phyloP scores from a whole-genome alignment of 306 rosid species.

The Cucurbita moschata region DNA sequence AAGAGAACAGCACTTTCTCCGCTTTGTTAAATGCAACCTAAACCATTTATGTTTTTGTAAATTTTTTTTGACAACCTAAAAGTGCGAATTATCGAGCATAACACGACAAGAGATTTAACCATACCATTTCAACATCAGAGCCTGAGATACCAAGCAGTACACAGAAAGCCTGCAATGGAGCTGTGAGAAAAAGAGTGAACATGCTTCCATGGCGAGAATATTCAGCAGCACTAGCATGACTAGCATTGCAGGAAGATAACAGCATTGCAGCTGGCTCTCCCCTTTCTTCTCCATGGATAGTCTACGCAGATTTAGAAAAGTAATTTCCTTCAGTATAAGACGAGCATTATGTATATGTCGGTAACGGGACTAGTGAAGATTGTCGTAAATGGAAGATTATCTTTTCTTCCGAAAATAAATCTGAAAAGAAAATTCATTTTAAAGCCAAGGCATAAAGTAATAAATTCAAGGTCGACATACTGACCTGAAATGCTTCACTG shows the following conservation, averaged over 20 bases:
- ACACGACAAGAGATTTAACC: constrained; percentile 11
- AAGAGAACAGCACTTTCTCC: constrained; percentile 50
- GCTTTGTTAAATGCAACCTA: constrained; percentile 70
- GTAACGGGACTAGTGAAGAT: background rate
- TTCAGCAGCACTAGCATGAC: constrained; percentile 22
- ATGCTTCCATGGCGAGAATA: constrained; percentile 59
- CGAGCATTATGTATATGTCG: background rate
- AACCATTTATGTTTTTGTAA: constrained; percentile 8
- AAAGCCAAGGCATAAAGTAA: background rate
- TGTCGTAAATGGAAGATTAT: background rate
- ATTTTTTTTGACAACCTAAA: background rate
- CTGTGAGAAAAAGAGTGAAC: constrained; percentile 83
- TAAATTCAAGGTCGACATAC: constrained; percentile 10
- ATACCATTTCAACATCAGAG: constrained; percentile 59
- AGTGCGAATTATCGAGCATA: background rate
- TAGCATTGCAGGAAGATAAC: constrained; percentile 50
- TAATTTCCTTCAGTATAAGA: background rate
- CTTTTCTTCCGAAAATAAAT: background rate
- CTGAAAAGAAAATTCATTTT: background rate
- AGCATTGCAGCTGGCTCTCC: constrained; percentile 91
- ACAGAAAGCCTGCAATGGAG: constrained; percentile 86
- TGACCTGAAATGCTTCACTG: constrained; percentile 87
- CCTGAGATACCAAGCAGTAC: constrained; percentile 59
- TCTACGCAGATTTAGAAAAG: constrained; percentile 24
- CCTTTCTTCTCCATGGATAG: constrained; percentile 52